Evolutionary conservation across 2,329 filamentous ascomycete genomes (phyloP).

Genomic region (Ophiostoma perfectum): DNA sequence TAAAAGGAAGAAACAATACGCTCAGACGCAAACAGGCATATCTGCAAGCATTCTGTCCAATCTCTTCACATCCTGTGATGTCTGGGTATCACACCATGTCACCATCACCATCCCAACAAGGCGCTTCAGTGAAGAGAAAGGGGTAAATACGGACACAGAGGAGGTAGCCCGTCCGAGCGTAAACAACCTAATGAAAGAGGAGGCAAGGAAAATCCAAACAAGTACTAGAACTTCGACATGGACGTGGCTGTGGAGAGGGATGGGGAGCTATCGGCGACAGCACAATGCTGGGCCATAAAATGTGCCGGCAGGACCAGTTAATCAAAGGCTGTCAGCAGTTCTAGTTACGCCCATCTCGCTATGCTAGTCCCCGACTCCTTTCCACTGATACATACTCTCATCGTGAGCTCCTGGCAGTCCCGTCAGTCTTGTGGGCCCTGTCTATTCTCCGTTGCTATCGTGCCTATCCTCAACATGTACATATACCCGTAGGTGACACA

Average conservation of each 20-base stretch:
- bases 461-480: neutral
- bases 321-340: neutral
- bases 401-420: too few species aligned
- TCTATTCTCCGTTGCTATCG: neutral
- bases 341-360: neutral
- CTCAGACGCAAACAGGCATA: neutral
- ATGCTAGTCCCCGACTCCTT: neutral
- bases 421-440: neutral
- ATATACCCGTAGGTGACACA: neutral
- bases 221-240: too few species aligned
- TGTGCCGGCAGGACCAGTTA: neutral
- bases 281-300: neutral
- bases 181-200: neutral
- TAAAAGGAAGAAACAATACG: conserved; percentile 2
- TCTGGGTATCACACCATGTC: neutral
- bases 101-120: neutral
- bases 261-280: neutral
- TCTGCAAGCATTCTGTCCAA: neutral
- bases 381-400: neutral
- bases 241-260: neutral
- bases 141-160: neutral
- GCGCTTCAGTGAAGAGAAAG: neutral
- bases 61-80: conserved; percentile 6
- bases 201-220: neutral
- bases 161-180: neutral